Evolutionary conservation across 1,284 basidiomycete genomes (phyloP).

Genomic region (Sphaerobolus stellatus): DNA sequence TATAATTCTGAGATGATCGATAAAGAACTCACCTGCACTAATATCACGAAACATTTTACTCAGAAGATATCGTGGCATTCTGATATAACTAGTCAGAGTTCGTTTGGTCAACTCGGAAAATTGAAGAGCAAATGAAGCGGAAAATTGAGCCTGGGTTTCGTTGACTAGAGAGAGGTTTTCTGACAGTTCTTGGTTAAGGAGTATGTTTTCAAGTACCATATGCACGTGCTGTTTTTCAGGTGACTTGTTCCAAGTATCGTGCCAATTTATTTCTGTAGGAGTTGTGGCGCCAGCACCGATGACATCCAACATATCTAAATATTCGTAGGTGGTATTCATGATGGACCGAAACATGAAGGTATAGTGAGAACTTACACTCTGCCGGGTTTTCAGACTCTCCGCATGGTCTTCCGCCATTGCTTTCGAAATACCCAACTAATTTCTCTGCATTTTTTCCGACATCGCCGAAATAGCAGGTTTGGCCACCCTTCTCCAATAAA

Average conservation of each 20-base stretch:
- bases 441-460: conserved; percentile 57
- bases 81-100: conserved; percentile 56
- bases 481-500: conserved; percentile 65
- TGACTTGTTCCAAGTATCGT: conserved; percentile 39
- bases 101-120: conserved; percentile 51
- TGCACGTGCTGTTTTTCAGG: conserved; percentile 5
- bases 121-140: conserved; percentile 59
- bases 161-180: background rate
- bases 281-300: conserved; percentile 15
- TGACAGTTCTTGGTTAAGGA: background rate
- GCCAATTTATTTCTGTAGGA: conserved; percentile 41
- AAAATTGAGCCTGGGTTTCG: conserved; percentile 45
- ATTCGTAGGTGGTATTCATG: no score
- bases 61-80: conserved; percentile 73
- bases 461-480: conserved; percentile 79
- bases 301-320: conserved; percentile 60
- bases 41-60: conserved; percentile 57
- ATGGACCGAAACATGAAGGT: conserved; percentile 7
- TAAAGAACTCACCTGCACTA: conserved; percentile 17
- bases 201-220: conserved; percentile 5
- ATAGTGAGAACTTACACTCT: conserved; percentile 33
- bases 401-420: conserved; percentile 58
- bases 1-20: conserved; percentile 32
- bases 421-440: conserved; percentile 70
- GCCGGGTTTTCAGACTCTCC: conserved; percentile 42